A percentile compares a stretch with the other conserved stretches of the same genome.
Evolutionary conservation across 2,329 filamentous ascomycete genomes (phyloP).

Genomic region (Diaporthe aspalathi): DNA sequence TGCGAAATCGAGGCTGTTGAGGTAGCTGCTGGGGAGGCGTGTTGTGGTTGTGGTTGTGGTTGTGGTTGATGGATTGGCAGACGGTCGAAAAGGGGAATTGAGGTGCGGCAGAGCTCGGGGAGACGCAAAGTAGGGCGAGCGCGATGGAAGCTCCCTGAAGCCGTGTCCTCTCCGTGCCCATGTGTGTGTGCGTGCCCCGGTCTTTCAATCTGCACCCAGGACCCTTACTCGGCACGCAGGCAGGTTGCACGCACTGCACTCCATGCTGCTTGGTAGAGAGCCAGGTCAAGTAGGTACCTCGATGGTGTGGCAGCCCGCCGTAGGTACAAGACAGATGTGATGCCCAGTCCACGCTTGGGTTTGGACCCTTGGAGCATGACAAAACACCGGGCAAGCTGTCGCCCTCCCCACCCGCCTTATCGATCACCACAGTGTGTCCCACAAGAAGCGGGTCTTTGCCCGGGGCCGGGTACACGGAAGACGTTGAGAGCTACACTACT

Average conservation of each 20-base stretch:
- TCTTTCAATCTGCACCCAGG: background rate
- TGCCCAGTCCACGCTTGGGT: background rate
- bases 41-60: background rate
- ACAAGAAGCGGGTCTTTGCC: background rate
- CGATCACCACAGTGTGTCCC: constrained; percentile 10
- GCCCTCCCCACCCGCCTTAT: background rate
- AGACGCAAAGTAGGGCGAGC: constrained; percentile 5
- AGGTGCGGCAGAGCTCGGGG: constrained; percentile 10
- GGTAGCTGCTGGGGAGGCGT: background rate
- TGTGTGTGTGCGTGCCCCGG: background rate
- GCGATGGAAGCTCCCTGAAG: constrained; percentile 8
- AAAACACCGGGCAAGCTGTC: background rate
- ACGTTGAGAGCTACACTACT: background rate
- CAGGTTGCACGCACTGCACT: background rate
- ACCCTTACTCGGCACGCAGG: background rate
- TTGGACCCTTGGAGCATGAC: constrained; percentile 1
- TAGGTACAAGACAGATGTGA: background rate
- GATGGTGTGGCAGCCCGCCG: background rate
- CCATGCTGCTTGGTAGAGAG: too few species aligned
- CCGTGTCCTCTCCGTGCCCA: constrained; percentile 11
- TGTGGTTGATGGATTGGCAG: constrained; percentile 10
- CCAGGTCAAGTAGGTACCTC: background rate
- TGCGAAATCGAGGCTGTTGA: background rate
- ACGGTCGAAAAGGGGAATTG: constrained; percentile 20
- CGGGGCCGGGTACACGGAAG: background rate